These are phyloP conservation scores for Hibiscus trionum DNA, from an alignment of 345 rosid genomes.

Conservation along the genomic window DNA sequence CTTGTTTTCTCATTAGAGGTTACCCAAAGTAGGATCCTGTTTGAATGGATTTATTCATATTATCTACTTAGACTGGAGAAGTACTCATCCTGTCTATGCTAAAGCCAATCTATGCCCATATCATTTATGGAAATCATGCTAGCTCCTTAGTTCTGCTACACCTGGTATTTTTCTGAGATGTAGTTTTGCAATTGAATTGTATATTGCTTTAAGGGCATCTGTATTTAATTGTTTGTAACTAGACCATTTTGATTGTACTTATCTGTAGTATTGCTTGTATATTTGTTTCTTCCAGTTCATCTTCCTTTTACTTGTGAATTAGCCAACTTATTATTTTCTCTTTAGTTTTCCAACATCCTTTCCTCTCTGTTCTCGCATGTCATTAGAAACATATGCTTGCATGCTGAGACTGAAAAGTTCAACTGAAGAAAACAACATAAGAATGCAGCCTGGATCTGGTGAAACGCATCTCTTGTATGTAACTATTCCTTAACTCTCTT, in stretches of 20 bases:
- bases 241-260: not conserved
- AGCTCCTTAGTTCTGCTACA: not conserved
- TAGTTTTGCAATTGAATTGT: not conserved
- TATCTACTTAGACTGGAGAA: not conserved
- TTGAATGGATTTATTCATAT: not conserved
- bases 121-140: not conserved
- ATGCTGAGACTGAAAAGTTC: slow-evolving; percentile 73
- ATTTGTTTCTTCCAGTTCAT: not conserved
- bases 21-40: not conserved
- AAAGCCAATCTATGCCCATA: not conserved
- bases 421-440: slow-evolving; percentile 61
- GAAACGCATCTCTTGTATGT: slow-evolving; percentile 89
- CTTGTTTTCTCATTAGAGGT: not conserved
- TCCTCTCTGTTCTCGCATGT: not conserved
- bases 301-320: not conserved
- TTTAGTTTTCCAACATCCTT: slow-evolving; percentile 7
- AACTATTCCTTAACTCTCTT: slow-evolving; percentile 8
- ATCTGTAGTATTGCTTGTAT: not conserved
- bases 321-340: slow-evolving; percentile 1
- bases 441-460: slow-evolving; percentile 91
- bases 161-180: not conserved
- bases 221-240: not conserved
- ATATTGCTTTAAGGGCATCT: not conserved
- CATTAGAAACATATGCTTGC: slow-evolving; percentile 72
- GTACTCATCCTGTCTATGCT: not conserved